phyloP scores from a whole-genome alignment of 176 grass and related monocot genomes.

The Cenchrus fungigraminus region DNA sequence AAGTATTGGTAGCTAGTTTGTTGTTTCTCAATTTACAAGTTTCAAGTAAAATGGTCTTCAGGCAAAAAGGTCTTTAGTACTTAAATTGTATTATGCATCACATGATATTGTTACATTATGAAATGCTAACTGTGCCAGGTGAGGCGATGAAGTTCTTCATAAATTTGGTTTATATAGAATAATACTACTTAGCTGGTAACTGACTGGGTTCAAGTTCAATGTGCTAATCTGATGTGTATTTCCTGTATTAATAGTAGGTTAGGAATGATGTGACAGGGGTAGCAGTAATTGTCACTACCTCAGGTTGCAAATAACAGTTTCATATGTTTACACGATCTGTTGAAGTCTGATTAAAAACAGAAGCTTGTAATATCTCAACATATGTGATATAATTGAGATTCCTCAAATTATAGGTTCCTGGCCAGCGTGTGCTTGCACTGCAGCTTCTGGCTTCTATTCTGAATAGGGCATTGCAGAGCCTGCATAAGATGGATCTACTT shows the following conservation, averaged over 20 bases:
- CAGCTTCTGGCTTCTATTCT: slow-evolving; percentile 86
- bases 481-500: slow-evolving; percentile 62
- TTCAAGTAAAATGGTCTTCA: neutral
- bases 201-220: slow-evolving; percentile 17
- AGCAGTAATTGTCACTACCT: neutral
- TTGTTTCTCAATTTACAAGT: slow-evolving; percentile 1
- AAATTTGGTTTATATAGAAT: neutral
- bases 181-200: neutral
- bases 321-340: neutral
- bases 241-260: neutral
- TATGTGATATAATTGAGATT: slow-evolving; percentile 42
- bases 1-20: slow-evolving; percentile 6
- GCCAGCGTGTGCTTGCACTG: slow-evolving; percentile 81
- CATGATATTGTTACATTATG: slow-evolving; percentile 15
- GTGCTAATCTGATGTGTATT: neutral
- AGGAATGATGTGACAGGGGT: neutral
- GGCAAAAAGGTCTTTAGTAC: neutral
- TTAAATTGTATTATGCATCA: neutral
- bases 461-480: slow-evolving; percentile 65
- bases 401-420: slow-evolving; percentile 77
- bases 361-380: slow-evolving; percentile 2
- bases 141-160: neutral
- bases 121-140: neutral
- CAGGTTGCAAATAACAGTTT: neutral
- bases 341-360: neutral